Base-by-base conservation (phyloP, 495 filamentous ascomycete genomes). In the Talaromyces wortmannii region DNA sequence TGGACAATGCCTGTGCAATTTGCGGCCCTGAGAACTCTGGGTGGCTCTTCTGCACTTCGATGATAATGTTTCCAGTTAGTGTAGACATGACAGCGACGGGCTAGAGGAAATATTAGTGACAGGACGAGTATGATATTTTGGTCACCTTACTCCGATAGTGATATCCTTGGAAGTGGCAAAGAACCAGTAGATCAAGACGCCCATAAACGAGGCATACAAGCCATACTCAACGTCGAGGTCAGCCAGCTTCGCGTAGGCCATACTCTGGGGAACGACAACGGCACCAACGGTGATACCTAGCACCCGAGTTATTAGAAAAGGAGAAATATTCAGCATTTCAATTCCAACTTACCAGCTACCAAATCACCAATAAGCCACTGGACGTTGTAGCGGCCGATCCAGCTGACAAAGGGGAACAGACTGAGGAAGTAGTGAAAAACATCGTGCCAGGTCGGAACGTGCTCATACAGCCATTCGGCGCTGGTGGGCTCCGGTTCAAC, bases 121-220 rank as follows among this genome's bases (percentile, higher is more conserved):
- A 40, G 36, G 8, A 40, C 36, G 10, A 46, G 10, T 46, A 12
- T 30, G 15, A 50, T 0, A 83, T 40, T 8, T 40, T 40, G 36
- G 36, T 40, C 5, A 13, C 8, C 88, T 77, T 74, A 92, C 90
- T n/a, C 94, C 94, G 51, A 98, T 97, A 7, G 94, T 97, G 64
- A 98, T 97, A 70, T 98, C 94, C 65, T 98, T 98, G 0, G 95
- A 97, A 1, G 94, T 98, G 2, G 94, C 94, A 62, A 98, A 97
- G 68, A 97, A 95, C 94, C 94, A 97, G 61, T 99, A 99, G 48
- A 96, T 68, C 57, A 97, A 66, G 4, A 97, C 92, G 29, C 94
- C 94, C 87, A 97, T 96, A 63, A 99, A 99, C 0, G 92, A 97
- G 0, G 92, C 94, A 66, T 99, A 99, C 0, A 99, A 75, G 50